phyloP scores from a whole-genome alignment of 495 filamentous ascomycete genomes.

The Xylaria intraflava region DNA sequence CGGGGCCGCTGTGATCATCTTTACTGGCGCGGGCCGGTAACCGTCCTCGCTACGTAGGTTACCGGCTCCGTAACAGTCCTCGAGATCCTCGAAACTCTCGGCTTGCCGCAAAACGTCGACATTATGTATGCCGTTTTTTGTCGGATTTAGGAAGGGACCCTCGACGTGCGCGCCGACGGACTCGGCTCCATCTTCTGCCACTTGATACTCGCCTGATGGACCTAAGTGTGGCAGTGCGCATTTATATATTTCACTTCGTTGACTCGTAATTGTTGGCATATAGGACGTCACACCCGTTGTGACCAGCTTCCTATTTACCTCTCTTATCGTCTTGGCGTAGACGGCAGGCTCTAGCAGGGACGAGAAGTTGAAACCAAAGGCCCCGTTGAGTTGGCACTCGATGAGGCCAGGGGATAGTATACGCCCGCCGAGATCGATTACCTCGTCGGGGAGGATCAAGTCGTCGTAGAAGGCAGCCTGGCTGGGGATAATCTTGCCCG shows the following conservation, averaged over 20 bases:
- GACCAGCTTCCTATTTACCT: slow-evolving; percentile 61
- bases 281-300: slow-evolving; percentile 79
- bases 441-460: slow-evolving; percentile 49
- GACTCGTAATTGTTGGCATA: slow-evolving; percentile 70
- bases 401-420: slow-evolving; percentile 78
- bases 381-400: slow-evolving; percentile 81
- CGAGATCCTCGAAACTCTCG: slow-evolving; percentile 49
- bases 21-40: slow-evolving; percentile 42
- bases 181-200: slow-evolving; percentile 59
- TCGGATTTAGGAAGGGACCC: slow-evolving; percentile 70
- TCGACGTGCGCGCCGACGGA: slow-evolving; percentile 80
- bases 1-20: slow-evolving; percentile 74
- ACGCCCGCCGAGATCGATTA: slow-evolving; percentile 67
- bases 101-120: slow-evolving; percentile 53
- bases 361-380: slow-evolving; percentile 81
- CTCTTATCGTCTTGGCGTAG: slow-evolving; percentile 60
- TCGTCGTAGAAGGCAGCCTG: slow-evolving; percentile 71
- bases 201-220: slow-evolving; percentile 51
- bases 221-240: slow-evolving; percentile 66
- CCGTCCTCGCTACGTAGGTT: slow-evolving; percentile 44
- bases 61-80: slow-evolving; percentile 59
- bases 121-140: slow-evolving; percentile 69
- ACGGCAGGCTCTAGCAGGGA: slow-evolving; percentile 55
- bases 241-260: slow-evolving; percentile 61
- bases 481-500: slow-evolving; percentile 68